Evolutionary conservation across 208 protist species (phyloP).

Genomic region (Spongospora subterranea): DNA sequence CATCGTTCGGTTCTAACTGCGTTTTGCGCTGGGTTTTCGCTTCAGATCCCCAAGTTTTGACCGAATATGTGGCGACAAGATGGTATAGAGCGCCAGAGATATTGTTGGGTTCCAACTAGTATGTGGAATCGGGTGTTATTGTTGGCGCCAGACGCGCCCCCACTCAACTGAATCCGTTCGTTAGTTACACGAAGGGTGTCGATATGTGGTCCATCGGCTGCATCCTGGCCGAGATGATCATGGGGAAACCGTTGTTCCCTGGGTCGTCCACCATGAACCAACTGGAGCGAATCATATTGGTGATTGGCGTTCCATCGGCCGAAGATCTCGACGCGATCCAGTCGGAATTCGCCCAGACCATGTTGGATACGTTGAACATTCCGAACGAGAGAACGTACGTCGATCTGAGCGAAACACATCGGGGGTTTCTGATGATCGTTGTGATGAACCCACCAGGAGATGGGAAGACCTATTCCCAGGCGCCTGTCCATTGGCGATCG

Average conservation of each 20-base stretch:
- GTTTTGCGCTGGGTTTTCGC: background rate
- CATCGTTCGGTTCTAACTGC: background rate
- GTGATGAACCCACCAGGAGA: background rate
- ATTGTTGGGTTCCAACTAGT: conserved; percentile 72
- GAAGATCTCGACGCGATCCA: conserved; percentile 73
- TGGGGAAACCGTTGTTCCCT: conserved; percentile 73
- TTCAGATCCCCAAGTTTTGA: conserved; percentile 62
- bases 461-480: conserved; percentile 60
- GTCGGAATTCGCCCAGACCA: conserved; percentile 70
- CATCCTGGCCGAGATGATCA: conserved; percentile 73
- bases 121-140: conserved; percentile 60
- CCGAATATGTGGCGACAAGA: conserved; percentile 76
- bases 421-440: background rate
- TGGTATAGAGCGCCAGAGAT: conserved; percentile 76
- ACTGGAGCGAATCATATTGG: conserved; percentile 65
- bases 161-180: background rate
- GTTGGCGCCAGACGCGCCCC: no score
- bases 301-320: conserved; percentile 68
- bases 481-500: conserved; percentile 60
- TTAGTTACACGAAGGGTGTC: conserved; percentile 65
- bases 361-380: conserved; percentile 71
- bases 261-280: conserved; percentile 72
- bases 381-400: background rate
- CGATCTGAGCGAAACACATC: background rate
- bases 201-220: conserved; percentile 75